Percentiles rank a stretch among this genome's conserved stretches.
Conservation (phyloP, 1,139 yeast genomes). For the Eremothecium sinecaudum region DNA sequence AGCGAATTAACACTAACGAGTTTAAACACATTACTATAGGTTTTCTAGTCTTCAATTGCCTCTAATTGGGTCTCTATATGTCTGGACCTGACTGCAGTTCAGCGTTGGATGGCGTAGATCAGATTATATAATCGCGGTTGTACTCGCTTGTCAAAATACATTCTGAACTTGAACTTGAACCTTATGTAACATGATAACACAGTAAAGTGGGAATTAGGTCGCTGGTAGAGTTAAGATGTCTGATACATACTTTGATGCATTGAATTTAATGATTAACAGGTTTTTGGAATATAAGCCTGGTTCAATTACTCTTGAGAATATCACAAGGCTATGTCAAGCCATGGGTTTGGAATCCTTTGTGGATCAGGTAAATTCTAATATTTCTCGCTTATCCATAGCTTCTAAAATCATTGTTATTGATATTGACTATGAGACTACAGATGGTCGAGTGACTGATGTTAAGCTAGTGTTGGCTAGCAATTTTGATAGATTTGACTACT, state of each 20-base stretch:
- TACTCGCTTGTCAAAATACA: no score
- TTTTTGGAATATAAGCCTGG: constrained; percentile 31
- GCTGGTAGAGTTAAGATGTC: constrained; percentile 18
- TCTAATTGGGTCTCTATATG: no score
- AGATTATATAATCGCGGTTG: no score
- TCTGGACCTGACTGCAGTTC: no score
- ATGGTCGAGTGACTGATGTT: constrained; percentile 27
- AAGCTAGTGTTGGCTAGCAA: constrained; percentile 31
- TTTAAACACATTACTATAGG: no score
- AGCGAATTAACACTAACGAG: no score
- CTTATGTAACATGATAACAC: no score
- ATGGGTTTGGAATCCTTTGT: constrained; percentile 30
- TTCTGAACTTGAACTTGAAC: no score
- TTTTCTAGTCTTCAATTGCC: no score
- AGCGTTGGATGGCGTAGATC: no score
- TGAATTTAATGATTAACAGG: constrained; percentile 24
- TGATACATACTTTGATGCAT: constrained; percentile 21
- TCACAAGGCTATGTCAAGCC: constrained; percentile 30
- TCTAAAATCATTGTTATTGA: constrained; percentile 32
- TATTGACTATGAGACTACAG: constrained; percentile 27
- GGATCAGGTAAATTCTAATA: constrained; percentile 24
- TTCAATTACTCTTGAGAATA: constrained; percentile 27
- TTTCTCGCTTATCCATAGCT: constrained; percentile 29
- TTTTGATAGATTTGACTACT: constrained; percentile 30
- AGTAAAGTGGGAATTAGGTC: no score